Evolutionary conservation across 768 basidiomycete species (phyloP).

Genomic region (Pholiota microspora): DNA sequence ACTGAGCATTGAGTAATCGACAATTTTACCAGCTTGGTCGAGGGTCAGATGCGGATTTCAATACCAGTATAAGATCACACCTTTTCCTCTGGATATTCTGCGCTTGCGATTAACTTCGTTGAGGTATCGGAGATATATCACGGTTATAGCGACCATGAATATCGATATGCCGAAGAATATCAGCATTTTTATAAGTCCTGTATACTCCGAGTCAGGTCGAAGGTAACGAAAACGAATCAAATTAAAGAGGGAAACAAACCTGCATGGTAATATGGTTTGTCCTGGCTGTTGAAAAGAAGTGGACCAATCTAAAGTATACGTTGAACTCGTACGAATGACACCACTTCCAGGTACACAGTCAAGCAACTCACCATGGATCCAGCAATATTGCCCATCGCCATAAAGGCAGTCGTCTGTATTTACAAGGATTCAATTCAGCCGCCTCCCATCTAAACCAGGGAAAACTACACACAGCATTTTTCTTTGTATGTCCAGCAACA

Average conservation of each 20-base stretch:
- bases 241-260: constrained; percentile 2
- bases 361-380: constrained; percentile 10
- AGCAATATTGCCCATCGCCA: constrained; percentile 9
- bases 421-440: background rate
- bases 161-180: constrained; percentile 8
- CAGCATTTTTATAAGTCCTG: constrained; percentile 15
- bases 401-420: constrained; percentile 10
- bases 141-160: constrained; percentile 5
- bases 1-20: constrained; percentile 20
- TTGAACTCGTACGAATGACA: too few relatives aligned
- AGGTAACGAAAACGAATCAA: background rate
- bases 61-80: constrained; percentile 1
- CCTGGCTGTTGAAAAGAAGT: constrained; percentile 14
- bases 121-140: constrained; percentile 11
- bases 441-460: background rate
- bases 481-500: constrained; percentile 28
- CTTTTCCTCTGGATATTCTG: constrained; percentile 17
- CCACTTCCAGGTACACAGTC: too few relatives aligned
- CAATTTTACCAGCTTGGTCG: constrained; percentile 12
- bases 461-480: constrained; percentile 9
- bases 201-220: background rate
- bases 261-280: constrained; percentile 17
- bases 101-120: constrained; percentile 15
- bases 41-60: background rate
- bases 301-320: constrained; percentile 8